Evolutionary conservation across 768 basidiomycete species (phyloP).

Genomic region (Xerocomellus dryophilus): DNA sequence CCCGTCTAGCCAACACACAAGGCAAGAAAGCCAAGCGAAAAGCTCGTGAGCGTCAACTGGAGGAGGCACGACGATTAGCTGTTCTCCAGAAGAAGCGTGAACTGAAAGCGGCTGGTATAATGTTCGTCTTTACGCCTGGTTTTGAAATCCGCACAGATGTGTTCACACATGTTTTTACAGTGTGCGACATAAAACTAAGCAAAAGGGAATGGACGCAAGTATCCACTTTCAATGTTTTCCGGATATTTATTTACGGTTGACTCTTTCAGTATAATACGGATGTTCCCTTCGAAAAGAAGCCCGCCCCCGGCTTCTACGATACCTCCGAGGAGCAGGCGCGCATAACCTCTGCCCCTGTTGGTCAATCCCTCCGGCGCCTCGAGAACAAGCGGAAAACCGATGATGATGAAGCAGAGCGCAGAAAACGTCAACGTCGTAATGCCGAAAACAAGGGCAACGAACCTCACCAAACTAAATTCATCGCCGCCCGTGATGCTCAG

Average conservation of each 20-base stretch:
- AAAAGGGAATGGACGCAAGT: constrained; percentile 95
- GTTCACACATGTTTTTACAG: constrained; percentile 35
- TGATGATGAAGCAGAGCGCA: constrained; percentile 89
- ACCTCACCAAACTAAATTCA: constrained; percentile 85
- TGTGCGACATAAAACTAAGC: constrained; percentile 91
- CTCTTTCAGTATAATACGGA: constrained; percentile 85
- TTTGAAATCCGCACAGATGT: not conserved
- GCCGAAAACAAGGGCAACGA: constrained; percentile 62
- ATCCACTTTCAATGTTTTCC: not conserved
- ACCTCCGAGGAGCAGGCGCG: constrained; percentile 91
- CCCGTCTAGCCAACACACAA: constrained; percentile 96
- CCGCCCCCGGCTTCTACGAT: constrained; percentile 96
- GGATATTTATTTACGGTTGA: not conserved
- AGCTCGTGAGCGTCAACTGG: constrained; percentile 93
- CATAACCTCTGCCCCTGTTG: constrained; percentile 82
- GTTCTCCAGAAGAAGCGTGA: constrained; percentile 97
- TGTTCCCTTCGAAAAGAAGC: constrained; percentile 97
- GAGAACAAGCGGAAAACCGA: constrained; percentile 96
- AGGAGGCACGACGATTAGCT: constrained; percentile 91
- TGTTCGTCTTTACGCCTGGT: constrained; percentile 48
- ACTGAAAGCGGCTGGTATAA: constrained; percentile 96
- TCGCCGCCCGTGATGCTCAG: constrained; percentile 95
- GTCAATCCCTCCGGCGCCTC: constrained; percentile 84
- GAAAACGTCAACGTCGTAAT: constrained; percentile 78
- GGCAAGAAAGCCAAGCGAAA: constrained; percentile 99